These are phyloP conservation scores for Centella asiatica DNA, from an alignment of 129 eudicot genomes.

Conservation along the genomic window DNA sequence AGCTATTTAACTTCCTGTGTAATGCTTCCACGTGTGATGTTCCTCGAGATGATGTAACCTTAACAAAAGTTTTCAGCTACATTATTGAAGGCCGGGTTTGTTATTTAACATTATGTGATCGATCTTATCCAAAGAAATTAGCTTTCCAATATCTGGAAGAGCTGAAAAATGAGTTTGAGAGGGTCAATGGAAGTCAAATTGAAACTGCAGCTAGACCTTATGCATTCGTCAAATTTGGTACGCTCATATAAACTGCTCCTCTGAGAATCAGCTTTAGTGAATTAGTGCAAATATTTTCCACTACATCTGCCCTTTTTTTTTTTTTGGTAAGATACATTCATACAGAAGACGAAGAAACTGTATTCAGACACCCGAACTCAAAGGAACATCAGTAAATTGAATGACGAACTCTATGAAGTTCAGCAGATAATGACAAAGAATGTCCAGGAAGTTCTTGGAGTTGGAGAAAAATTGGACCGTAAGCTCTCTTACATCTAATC, in stretches of 20 bases:
- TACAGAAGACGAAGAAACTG: constrained; percentile 88
- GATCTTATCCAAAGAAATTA: constrained; percentile 97
- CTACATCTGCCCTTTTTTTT: no score
- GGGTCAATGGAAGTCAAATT: constrained; percentile 86
- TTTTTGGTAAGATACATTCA: constrained; percentile 65
- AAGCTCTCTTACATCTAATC: no score
- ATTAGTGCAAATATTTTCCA: no score
- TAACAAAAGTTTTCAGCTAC: constrained; percentile 53
- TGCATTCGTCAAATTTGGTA: constrained; percentile 96
- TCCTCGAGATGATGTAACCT: constrained; percentile 7
- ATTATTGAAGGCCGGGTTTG: constrained; percentile 91
- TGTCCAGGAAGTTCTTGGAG: constrained; percentile 99
- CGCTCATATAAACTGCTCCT: no score
- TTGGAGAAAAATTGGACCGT: constrained; percentile 99
- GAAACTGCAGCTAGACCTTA: constrained; percentile 99
- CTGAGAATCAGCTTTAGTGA: no score
- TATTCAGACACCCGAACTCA: constrained; percentile 98
- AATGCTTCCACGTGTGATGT: no score
- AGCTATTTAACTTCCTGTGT: neutral
- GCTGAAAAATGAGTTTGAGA: constrained; percentile 89
- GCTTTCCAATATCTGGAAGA: constrained; percentile 95
- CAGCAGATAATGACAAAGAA: constrained; percentile 99
- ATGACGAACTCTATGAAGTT: constrained; percentile 98
- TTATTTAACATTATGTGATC: constrained; percentile 98
- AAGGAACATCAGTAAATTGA: constrained; percentile 79